Conservation (phyloP, 2,329 filamentous ascomycete genomes). For the Elsinoe australis region DNA sequence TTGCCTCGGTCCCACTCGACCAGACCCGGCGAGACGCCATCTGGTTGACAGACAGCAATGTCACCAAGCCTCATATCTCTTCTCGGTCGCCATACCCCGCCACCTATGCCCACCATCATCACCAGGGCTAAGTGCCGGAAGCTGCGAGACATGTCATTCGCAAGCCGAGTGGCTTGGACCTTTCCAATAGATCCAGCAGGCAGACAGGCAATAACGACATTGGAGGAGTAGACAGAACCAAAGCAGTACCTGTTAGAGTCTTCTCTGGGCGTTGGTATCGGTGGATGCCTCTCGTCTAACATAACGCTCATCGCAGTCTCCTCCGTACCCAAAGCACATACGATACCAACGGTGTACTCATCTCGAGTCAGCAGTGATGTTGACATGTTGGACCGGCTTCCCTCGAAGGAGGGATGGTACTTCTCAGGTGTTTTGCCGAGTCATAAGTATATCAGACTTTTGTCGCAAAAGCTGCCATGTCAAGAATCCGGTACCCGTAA, state of each 20-base stretch:
- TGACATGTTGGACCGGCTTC: no score
- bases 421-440: no score
- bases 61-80: slow-evolving; percentile 27
- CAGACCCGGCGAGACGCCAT: slow-evolving; percentile 20
- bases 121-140: slow-evolving; percentile 20
- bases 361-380: neutral
- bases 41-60: slow-evolving; percentile 24
- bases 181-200: slow-evolving; percentile 19
- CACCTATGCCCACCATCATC: slow-evolving; percentile 25
- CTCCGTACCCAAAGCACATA: slow-evolving; percentile 22
- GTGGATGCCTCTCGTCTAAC: slow-evolving; percentile 20
- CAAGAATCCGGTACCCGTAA: no score
- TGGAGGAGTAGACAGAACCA: slow-evolving; percentile 16
- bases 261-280: neutral
- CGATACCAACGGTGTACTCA: slow-evolving; percentile 21
- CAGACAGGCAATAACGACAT: slow-evolving; percentile 23
- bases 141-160: slow-evolving; percentile 19
- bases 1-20: slow-evolving; percentile 26
- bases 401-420: no score
- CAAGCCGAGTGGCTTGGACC: slow-evolving; percentile 18
- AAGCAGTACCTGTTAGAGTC: slow-evolving; percentile 18
- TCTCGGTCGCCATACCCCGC: slow-evolving; percentile 22
- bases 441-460: no score
- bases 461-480: no score
- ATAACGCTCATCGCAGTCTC: slow-evolving; percentile 19